These are phyloP conservation scores for Castanea sativa DNA, from an alignment of 306 rosid genomes.

Conservation along the genomic window DNA sequence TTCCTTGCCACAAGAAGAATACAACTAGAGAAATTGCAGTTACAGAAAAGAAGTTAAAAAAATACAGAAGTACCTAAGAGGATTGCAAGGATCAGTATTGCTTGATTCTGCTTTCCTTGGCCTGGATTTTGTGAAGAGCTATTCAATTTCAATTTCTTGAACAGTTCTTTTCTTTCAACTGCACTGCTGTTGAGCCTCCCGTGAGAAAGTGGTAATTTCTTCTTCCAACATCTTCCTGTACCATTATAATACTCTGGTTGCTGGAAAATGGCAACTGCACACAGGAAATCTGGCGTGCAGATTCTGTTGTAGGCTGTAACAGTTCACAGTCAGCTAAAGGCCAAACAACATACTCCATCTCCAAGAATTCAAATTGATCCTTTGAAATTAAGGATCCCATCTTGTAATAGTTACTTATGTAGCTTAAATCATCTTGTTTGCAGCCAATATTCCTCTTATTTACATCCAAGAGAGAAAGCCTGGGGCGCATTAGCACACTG, in stretches of 20 bases:
- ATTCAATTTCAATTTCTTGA: too few species aligned
- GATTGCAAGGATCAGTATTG: too few species aligned
- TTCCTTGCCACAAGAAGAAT: not conserved
- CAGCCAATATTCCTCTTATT: too few species aligned
- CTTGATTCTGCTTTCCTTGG: too few species aligned
- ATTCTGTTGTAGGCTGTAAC: not conserved
- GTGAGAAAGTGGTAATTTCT: not conserved
- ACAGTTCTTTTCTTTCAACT: too few species aligned
- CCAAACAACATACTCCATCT: not conserved
- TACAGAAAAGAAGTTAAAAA: too few species aligned
- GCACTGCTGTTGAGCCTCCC: not conserved
- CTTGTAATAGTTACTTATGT: not conserved
- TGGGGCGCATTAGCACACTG: too few species aligned
- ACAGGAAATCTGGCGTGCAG: not conserved
- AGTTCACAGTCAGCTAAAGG: not conserved
- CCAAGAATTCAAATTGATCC: not conserved
- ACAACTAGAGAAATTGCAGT: too few species aligned
- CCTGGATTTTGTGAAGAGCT: too few species aligned
- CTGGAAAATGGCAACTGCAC: constrained; percentile 3
- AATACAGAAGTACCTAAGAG: too few species aligned
- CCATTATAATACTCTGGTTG: not conserved
- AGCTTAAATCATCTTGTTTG: not conserved
- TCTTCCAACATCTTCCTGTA: not conserved
- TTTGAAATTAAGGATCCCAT: not conserved
- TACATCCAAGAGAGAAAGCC: not conserved